Conservation (phyloP, 2,329 filamentous ascomycete species). For the Colletotrichum paranaense region DNA sequence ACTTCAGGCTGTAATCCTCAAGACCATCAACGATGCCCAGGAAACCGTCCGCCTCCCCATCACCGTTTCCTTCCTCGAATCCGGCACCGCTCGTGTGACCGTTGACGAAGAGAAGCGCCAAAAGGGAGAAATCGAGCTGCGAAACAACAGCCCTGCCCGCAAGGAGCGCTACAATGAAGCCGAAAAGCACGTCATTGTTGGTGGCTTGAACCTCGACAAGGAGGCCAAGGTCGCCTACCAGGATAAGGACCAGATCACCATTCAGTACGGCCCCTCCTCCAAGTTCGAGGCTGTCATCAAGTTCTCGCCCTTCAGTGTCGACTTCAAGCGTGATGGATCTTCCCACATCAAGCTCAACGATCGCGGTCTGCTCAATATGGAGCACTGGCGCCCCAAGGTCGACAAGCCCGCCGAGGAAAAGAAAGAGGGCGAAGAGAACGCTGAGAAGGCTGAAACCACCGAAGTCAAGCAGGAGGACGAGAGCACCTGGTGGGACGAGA, state of each 20-base stretch:
- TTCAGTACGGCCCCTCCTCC: slow-evolving; percentile 82
- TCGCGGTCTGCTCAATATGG: slow-evolving; percentile 89
- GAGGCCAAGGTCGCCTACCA: slow-evolving; percentile 75
- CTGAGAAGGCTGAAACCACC: slow-evolving; percentile 49
- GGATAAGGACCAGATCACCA: slow-evolving; percentile 74
- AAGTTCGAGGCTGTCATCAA: slow-evolving; percentile 86
- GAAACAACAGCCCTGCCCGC: slow-evolving; percentile 83
- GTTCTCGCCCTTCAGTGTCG: slow-evolving; percentile 84
- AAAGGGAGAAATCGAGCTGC: slow-evolving; percentile 88
- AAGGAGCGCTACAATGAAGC: slow-evolving; percentile 97
- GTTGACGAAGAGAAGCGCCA: slow-evolving; percentile 92
- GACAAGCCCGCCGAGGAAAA: slow-evolving; percentile 68
- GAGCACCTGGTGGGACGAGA: slow-evolving; percentile 97
- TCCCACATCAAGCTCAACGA: slow-evolving; percentile 91
- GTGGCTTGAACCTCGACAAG: slow-evolving; percentile 79
- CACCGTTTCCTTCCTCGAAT: slow-evolving; percentile 88
- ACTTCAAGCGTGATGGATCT: slow-evolving; percentile 86
- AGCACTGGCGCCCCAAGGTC: slow-evolving; percentile 93
- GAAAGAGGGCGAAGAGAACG: slow-evolving; percentile 60
- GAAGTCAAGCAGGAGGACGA: slow-evolving; percentile 71
- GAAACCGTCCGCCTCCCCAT: slow-evolving; percentile 84
- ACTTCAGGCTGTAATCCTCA: slow-evolving; percentile 83
- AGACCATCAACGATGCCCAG: slow-evolving; percentile 74
- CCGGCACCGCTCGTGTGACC: slow-evolving; percentile 86
- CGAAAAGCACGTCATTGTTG: slow-evolving; percentile 86